These are phyloP conservation scores for Botrytis elliptica DNA, from an alignment of 2,329 filamentous ascomycete species.

Conservation along the genomic window DNA sequence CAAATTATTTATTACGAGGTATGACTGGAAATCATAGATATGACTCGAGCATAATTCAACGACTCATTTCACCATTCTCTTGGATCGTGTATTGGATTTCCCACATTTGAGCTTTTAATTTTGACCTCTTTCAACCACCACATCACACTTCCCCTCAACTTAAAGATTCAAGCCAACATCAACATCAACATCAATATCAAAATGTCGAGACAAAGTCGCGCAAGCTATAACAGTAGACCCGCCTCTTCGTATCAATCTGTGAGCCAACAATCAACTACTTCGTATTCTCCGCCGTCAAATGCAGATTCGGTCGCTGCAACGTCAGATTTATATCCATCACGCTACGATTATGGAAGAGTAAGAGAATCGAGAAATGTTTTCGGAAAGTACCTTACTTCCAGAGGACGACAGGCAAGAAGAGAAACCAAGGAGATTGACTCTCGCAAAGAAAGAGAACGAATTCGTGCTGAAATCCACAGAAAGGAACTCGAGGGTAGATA, in stretches of 20 bases:
- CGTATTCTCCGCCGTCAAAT: background rate
- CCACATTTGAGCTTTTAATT: background rate
- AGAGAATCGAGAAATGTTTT: background rate
- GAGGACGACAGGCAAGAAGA: background rate
- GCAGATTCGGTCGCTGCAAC: background rate
- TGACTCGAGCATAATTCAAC: background rate
- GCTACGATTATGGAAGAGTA: background rate
- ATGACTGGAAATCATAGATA: background rate
- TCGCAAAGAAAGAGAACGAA: background rate
- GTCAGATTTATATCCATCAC: background rate
- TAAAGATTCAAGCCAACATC: background rate
- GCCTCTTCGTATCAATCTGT: background rate
- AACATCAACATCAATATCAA: background rate
- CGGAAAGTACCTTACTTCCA: background rate
- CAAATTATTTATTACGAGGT: rapidly evolving
- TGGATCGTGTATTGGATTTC: background rate
- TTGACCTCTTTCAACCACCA: background rate
- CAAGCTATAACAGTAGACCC: background rate
- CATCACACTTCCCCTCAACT: background rate
- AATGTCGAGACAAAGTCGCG: background rate
- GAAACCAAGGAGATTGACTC: background rate
- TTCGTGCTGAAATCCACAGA: background rate
- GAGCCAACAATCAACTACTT: background rate
- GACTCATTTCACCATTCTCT: background rate
- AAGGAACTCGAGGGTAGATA: background rate